Conservation (phyloP, 768 basidiomycete species). For the Paxillus involutus region DNA sequence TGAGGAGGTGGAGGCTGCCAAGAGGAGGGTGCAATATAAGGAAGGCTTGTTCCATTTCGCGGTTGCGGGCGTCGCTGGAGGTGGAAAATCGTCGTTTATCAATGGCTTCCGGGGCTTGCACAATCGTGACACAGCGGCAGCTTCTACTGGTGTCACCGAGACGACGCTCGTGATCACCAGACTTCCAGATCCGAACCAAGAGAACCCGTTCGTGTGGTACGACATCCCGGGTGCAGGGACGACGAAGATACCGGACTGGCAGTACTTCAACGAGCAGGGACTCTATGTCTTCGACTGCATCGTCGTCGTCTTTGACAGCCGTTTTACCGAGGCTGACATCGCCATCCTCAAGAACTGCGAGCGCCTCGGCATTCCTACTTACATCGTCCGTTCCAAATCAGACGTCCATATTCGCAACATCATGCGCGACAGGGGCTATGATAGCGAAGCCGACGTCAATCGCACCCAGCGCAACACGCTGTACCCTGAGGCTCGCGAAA, state of each 20-base stretch:
- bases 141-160: conserved; percentile 21
- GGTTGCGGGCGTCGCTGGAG: conserved; percentile 23
- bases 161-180: conserved; percentile 18
- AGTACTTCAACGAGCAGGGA: conserved; percentile 28
- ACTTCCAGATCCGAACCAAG: conserved; percentile 20
- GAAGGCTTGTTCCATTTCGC: conserved; percentile 27
- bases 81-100: conserved; percentile 30
- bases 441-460: conserved; percentile 7
- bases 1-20: background rate
- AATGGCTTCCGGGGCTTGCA: conserved; percentile 27
- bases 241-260: conserved; percentile 17
- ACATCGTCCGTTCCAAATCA: conserved; percentile 28
- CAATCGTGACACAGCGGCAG: conserved; percentile 16
- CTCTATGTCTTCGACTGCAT: conserved; percentile 29
- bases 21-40: conserved; percentile 1
- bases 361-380: conserved; percentile 22
- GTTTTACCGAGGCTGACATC: conserved; percentile 26
- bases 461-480: conserved; percentile 7
- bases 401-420: conserved; percentile 8
- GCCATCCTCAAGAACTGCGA: conserved; percentile 24
- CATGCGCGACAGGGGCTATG: background rate
- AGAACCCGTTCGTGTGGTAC: conserved; percentile 22
- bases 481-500: conserved; percentile 9
- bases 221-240: conserved; percentile 31
- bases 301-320: conserved; percentile 23